Base-by-base conservation (phyloP, 805 yeast species). In the Starmerella apis region DNA sequence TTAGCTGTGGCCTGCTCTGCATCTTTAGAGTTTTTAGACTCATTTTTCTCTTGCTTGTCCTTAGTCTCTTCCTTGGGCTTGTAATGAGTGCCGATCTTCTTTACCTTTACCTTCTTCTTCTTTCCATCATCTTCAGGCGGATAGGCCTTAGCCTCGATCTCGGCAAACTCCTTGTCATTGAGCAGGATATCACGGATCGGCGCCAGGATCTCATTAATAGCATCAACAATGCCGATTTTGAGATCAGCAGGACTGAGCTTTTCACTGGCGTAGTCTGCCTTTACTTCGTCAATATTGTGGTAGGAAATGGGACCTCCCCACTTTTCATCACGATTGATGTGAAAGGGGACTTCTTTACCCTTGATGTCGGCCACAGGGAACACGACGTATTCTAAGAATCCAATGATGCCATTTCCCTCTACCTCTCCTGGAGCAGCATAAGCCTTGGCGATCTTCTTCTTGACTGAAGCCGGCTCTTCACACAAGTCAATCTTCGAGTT, bases 371-470 rank as follows among this genome's bases (percentile, higher is more conserved):
- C 81, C 57, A 88, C 81, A 58, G 98, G 98, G 54, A 80, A 80
- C 43, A 90, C 67, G 46, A 90, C 96, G 62, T 74, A 79, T 67
- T 90, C 83, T 51, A 88, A 71, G 64, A 92, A 90, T 0, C 96
- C 78, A 50, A 92, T 70, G 52, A 92, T 72, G 33, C 98, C 98
- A 63, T 92, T 92, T 56, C 84, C 94, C 60, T 83, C 92, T 39
- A 87, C 81, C 55, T 74, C 81, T 63, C 97, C 97, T 23, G 97
- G 96, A 22, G 95, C 88, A 71, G 96, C 92, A 73, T 76, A 90
- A 1, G 99, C 98, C 62, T 84, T 77, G 60, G 79, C 78, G 60
- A 92, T 79, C 76, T 92, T 92, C 80, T 90, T 90, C 70, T 80
- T 83, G 50, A 92, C 92, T 28, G 71, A 68, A 64, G 83, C 83